Conservation (phyloP, 768 basidiomycete genomes). For the Kwoniella heveanensis region DNA sequence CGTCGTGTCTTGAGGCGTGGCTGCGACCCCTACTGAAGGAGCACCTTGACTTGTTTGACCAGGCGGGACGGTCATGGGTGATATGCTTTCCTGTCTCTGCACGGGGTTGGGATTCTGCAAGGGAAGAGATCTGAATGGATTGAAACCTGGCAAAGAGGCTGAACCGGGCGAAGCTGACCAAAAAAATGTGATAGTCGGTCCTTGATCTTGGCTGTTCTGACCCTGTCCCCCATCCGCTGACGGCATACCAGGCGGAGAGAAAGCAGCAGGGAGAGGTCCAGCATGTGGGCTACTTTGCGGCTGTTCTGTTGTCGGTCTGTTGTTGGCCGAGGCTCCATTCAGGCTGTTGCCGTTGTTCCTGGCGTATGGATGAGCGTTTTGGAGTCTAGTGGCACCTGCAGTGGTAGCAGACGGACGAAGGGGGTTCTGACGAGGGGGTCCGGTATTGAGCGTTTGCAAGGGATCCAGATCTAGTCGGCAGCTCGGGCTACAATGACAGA, state of each 20-base stretch:
- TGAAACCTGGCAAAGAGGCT: slow-evolving; percentile 8
- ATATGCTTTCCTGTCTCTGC: neutral
- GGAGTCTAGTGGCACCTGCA: slow-evolving; percentile 9
- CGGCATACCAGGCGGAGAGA: neutral
- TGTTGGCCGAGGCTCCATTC: neutral
- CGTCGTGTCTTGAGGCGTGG: neutral
- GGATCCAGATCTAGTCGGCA: slow-evolving; percentile 50
- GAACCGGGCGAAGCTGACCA: slow-evolving; percentile 6
- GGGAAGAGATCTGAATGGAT: neutral
- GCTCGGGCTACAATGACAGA: slow-evolving; percentile 31
- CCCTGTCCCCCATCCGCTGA: neutral
- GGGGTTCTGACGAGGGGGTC: slow-evolving; percentile 5
- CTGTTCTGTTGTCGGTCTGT: too few relatives aligned
- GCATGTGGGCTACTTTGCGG: too few relatives aligned
- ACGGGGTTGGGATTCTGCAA: neutral
- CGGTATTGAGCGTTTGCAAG: slow-evolving; percentile 33
- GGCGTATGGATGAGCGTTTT: slow-evolving; percentile 32
- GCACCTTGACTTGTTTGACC: neutral
- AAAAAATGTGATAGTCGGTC: slow-evolving; percentile 17
- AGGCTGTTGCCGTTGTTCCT: slow-evolving; percentile 4
- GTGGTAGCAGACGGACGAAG: slow-evolving; percentile 26
- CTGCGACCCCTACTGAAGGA: neutral
- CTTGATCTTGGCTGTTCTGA: neutral
- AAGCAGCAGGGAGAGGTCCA: neutral
- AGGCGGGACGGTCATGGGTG: neutral